Conservation (phyloP, 257 asterid species). For the Buddleja alternifolia region DNA sequence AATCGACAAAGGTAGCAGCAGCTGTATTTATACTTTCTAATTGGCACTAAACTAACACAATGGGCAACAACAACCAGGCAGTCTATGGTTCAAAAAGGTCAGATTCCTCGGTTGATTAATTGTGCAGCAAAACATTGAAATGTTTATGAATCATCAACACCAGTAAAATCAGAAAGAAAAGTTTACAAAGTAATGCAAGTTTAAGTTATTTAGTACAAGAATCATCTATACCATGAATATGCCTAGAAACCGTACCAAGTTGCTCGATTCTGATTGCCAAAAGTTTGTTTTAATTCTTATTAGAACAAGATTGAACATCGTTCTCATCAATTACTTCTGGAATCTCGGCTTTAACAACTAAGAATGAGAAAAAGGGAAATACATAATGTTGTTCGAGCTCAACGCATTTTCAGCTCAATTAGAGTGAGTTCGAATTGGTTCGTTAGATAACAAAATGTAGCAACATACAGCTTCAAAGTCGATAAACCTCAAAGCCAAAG, state of each 20-base stretch:
- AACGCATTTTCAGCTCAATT: not conserved
- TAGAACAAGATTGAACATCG: not conserved
- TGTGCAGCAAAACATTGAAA: not conserved
- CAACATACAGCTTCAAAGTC: not conserved
- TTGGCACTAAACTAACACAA: constrained; percentile 8
- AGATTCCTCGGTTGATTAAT: not conserved
- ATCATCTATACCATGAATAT: not conserved
- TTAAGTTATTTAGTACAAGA: not conserved
- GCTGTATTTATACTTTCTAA: not conserved
- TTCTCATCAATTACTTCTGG: not conserved
- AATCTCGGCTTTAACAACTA: constrained; percentile 2
- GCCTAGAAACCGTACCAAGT: not conserved
- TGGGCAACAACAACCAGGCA: not conserved
- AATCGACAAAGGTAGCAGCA: not conserved
- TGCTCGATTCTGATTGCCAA: not conserved
- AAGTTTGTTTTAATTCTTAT: not conserved
- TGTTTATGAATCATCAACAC: too few relatives aligned
- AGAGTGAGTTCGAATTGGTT: constrained; percentile 1
- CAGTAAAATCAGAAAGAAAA: too few relatives aligned
- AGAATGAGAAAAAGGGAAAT: not conserved
- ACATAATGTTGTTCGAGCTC: not conserved
- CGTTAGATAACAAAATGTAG: not conserved
- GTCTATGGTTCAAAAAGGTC: not conserved
- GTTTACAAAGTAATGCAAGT: too few relatives aligned
- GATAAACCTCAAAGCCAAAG: constrained; percentile 17